Evolutionary conservation across 305 asterid genomes (phyloP), one percentile per base, ranked within the genome.

Genomic region (Fraxinus angustifolia): DNA sequence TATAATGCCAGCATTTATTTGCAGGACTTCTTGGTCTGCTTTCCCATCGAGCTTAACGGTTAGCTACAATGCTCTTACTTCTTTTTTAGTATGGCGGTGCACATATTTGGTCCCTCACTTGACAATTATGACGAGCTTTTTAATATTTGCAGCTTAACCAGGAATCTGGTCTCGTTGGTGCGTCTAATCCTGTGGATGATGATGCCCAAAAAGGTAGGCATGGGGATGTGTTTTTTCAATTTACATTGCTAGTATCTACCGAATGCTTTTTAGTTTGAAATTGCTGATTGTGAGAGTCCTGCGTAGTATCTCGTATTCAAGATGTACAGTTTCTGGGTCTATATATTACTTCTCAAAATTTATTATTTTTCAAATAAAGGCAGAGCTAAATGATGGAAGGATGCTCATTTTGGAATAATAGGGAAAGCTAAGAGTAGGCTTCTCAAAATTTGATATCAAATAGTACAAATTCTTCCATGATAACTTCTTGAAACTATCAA

Each of bases 11-110:
- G 23, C 70, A 78, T 83, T 74, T 84, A 19, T 76, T 81, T 85
- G 87, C 97, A 91, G 97, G 92, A 89, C 86, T 84, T 88, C 97
- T 16, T 94, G 97, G 97, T 87, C 91, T 82, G 80, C 93, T 76
- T 85, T 91, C 38, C 91, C 97, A 38, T 86, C 98, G 35, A 87
- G 79, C 86, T 50, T 78, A 80, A 83, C 86, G 89, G 98, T 93
- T 67, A 84, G 96, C 84, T 79, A 28, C 60, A 71, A 48, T 73
- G 6, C 56, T 76, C 23, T 76, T 42, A 35, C 72, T 12, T 77
- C 80, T 50, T 80, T 70, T 74, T 42, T 78, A 82, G 14, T 31
- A 21, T 75, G 40, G 30, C 56, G 45, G 53, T 56, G 5, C 71
- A 53, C 21, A 10, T 35, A 42, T 65, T 72, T 77, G 28, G 35